Base-by-base conservation (phyloP, 768 basidiomycete genomes). In the Solioccasus polychromus region DNA sequence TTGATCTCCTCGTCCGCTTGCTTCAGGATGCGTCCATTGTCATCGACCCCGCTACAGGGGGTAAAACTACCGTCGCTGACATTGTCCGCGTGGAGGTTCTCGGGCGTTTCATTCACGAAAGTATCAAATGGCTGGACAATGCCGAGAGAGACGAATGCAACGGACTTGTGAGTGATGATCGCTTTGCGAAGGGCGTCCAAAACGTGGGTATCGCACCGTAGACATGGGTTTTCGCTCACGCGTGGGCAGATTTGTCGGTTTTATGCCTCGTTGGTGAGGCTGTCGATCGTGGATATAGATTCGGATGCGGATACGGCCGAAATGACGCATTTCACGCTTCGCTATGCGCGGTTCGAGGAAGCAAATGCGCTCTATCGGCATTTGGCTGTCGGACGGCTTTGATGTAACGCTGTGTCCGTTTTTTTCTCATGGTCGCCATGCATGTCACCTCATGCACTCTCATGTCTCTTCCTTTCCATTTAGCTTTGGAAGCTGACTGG, bases 321-420 rank as follows among this genome's bases (percentile, higher is more conserved):
- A 68, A 88, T 91, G 76, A 74, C 76, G 5, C 83, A 88, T 59
- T 91, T 91, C 55, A 79, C 80, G 35, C 71, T 91, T 38, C 77
- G 79, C 30, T 74, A 87, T 55, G 75, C 88, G 10, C 75, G 82
- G 3, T 82, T 88, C 47, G 85, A 87, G 59, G 88, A 90, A 53
- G 88, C 88, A 15, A 88, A 83, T 51, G 62, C 73, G 47, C 73
- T 90, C 35, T 91, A 89, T 58, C 78, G 87, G 18, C 59, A 74
- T 38, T 71, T 90, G 52, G 85, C 77, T 35, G 64, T 61, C 35
- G 63, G 65, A 42, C 63, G 71, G 48, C 61, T 57, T 41, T 66
- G 52, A 62, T 28, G 32, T 5, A 31, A n/a, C n/a, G n/a, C n/a
- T n/a, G n/a, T n/a, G n/a, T n/a, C n/a, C n/a, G n/a, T n/a, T n/a